Conservation (phyloP, 768 basidiomycete genomes). For the Pleurotus platypus region DNA sequence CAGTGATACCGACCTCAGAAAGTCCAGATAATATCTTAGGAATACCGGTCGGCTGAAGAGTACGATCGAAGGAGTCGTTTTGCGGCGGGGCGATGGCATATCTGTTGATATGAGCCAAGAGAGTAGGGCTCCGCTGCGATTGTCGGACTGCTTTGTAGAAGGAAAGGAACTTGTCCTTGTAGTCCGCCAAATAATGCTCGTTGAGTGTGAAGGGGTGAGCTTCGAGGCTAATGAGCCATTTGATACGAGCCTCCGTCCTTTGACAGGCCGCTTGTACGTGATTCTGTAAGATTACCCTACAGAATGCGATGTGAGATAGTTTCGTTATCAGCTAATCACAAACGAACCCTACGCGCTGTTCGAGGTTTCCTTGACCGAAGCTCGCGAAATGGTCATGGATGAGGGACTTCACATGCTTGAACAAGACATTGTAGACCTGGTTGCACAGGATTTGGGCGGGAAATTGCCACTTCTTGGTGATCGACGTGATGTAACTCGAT, state of each 20-base stretch:
- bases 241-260: constrained; percentile 35
- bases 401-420: constrained; percentile 34
- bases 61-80: not conserved
- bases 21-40: constrained; percentile 31
- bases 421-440: constrained; percentile 30
- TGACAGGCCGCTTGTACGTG: constrained; percentile 43
- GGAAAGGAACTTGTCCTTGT: constrained; percentile 38
- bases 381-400: constrained; percentile 46
- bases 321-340: not conserved
- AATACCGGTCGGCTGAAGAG: constrained; percentile 17
- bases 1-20: constrained; percentile 33
- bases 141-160: constrained; percentile 44
- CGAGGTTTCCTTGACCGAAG: constrained; percentile 51
- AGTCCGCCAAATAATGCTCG: constrained; percentile 46
- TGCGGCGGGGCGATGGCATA: constrained; percentile 8
- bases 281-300: constrained; percentile 45
- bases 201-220: constrained; percentile 47
- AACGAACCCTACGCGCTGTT: constrained; percentile 39
- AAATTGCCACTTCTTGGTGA: constrained; percentile 44
- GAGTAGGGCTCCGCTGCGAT: constrained; percentile 20
- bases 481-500: constrained; percentile 38
- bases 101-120: constrained; percentile 22
- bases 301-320: not conserved
- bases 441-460: constrained; percentile 48
- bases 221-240: constrained; percentile 50